Conservation (phyloP, 257 asterid genomes). For the Solanum clarkiae region DNA sequence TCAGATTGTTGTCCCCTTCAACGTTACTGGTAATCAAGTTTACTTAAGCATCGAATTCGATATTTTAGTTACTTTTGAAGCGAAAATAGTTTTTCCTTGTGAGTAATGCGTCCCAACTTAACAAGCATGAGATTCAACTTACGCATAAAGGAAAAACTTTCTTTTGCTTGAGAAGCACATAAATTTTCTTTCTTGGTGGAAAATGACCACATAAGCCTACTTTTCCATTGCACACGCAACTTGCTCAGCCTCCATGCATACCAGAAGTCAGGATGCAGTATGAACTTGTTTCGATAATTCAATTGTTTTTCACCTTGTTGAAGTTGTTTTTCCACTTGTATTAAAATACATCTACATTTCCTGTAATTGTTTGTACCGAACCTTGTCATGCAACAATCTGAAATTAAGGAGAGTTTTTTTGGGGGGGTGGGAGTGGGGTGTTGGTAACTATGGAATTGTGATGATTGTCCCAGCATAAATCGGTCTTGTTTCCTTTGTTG, state of each 20-base stretch:
- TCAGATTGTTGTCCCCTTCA: not conserved
- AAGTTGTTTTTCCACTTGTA: not conserved
- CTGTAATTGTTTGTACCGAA: not conserved
- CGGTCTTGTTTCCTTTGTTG: not conserved
- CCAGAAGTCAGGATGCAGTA: not conserved
- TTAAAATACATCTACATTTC: not conserved
- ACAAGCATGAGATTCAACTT: slow-evolving; percentile 42
- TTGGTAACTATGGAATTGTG: not conserved
- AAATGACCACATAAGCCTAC: slow-evolving; percentile 57
- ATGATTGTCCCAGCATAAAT: not conserved
- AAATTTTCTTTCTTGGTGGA: slow-evolving; percentile 35
- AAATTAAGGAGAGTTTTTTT: not conserved
- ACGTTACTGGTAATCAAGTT: not conserved
- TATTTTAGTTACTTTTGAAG: slow-evolving; percentile 26
- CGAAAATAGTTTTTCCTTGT: slow-evolving; percentile 50
- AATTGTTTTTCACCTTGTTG: not conserved
- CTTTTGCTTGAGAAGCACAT: slow-evolving; percentile 57
- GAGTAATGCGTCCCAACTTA: slow-evolving; percentile 46
- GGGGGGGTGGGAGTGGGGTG: not conserved
- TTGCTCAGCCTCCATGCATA: slow-evolving; percentile 43
- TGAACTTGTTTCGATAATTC: not conserved
- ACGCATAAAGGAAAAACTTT: slow-evolving; percentile 45
- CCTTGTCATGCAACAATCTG: not conserved
- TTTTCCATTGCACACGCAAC: slow-evolving; percentile 53
- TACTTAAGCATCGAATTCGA: not conserved